Evolutionary conservation across 768 basidiomycete species (phyloP), one percentile per base, ranked within the genome.

Genomic region (Chalciporus piperatus): DNA sequence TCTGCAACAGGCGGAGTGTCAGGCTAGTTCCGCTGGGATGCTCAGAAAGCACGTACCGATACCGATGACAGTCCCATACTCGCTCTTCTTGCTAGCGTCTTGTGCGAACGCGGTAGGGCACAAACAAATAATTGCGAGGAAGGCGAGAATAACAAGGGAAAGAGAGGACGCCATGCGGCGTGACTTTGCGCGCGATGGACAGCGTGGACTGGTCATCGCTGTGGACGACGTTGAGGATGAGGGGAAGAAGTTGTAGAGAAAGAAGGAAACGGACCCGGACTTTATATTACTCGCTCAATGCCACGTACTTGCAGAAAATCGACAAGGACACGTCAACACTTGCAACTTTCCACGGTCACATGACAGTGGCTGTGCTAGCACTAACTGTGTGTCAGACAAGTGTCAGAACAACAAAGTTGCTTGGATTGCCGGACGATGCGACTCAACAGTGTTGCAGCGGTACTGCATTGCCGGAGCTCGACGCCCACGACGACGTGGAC

Each of bases 51-150:
- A 73, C 84, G 43, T 58, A 90, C 87, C 89, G 66, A 92, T 91
- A 81, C 91, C 94, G 68, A 96, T 96, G 35, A 96, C 92, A 33
- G 89, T 88, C 50, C 94, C 93, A 70, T 89, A 94, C 64, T 94
- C 89, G 51, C 77, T 74, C 59, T 72, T 74, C 57, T 74, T 74
- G 33, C 70, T 71, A 11, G 30, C 52, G 32, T 85, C 86, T 59
- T 87, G 83, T 41, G 90, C 92, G 45, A 70, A 73, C 48, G 77
- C 80, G 28, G 76, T 74, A 16, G 89, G 86, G 62, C 80, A 83
- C 57, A 92, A 73, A 67, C 81, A 83, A 67, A 91, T 65, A 66
- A 93, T 62, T 51, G 91, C 87, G 55, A 91, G 58, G 70, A 90
- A 69, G 62, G 81, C 74, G 70, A 89, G 69, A 58, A 85, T 68